phyloP scores from a whole-genome alignment of 768 basidiomycete genomes.

The Kwoniella europaea region DNA sequence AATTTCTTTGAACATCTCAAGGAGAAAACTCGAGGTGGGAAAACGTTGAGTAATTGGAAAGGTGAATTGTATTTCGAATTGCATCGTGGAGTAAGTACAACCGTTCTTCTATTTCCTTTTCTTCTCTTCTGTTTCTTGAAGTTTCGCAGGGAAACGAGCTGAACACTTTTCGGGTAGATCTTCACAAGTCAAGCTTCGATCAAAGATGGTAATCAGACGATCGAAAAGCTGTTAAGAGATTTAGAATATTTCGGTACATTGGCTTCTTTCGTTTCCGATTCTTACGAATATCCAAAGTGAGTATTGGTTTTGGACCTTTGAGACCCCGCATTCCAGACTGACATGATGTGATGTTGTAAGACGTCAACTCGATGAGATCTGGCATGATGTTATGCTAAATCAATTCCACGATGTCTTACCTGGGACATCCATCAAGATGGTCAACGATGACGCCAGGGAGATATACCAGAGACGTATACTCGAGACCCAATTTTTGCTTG shows the following conservation, averaged over 20 bases:
- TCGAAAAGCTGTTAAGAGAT: constrained; percentile 88
- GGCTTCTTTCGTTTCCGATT: constrained; percentile 63
- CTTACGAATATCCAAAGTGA: constrained; percentile 77
- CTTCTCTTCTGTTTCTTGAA: no score
- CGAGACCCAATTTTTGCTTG: constrained; percentile 13
- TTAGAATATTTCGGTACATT: constrained; percentile 82
- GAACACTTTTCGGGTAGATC: constrained; percentile 60
- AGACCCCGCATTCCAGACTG: no score
- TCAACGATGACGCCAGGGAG: constrained; percentile 81
- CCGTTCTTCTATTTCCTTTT: neutral
- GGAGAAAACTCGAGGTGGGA: constrained; percentile 67
- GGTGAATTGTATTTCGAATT: constrained; percentile 91
- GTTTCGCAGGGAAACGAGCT: no score
- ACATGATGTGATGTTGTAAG: neutral
- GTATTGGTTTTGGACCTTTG: constrained; percentile 4
- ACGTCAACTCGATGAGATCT: constrained; percentile 71
- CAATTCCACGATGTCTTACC: constrained; percentile 69
- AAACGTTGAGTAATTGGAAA: constrained; percentile 80
- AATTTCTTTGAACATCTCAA: constrained; percentile 81
- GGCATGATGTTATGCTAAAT: constrained; percentile 77
- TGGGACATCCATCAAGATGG: constrained; percentile 73
- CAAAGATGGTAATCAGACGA: constrained; percentile 92
- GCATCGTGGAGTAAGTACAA: constrained; percentile 40
- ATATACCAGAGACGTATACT: constrained; percentile 17
- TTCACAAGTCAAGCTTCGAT: constrained; percentile 95